Conservation (phyloP, 2,329 filamentous ascomycete species). For the Ophiostoma sp. region DNA sequence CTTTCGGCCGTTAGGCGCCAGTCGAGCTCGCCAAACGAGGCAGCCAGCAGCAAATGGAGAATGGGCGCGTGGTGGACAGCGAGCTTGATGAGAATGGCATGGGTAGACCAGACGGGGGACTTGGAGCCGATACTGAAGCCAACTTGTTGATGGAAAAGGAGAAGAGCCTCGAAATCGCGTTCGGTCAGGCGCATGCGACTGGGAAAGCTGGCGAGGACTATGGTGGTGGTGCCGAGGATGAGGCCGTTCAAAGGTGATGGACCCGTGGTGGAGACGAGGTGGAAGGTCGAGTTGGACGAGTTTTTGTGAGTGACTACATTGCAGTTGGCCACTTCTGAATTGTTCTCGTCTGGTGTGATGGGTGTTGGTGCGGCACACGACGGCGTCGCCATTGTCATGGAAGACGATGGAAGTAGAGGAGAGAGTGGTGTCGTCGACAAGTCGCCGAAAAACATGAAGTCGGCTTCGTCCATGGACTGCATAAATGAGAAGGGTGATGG, state of each 20-base stretch:
- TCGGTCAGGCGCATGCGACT: conserved; percentile 9
- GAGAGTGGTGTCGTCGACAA: background rate
- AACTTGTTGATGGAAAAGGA: conserved; percentile 16
- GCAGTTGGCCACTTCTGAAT: background rate
- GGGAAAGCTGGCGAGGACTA: conserved; percentile 12
- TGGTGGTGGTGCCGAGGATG: conserved; percentile 13
- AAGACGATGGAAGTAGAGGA: background rate
- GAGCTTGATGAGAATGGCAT: conserved; percentile 21
- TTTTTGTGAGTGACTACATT: background rate
- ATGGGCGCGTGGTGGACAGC: conserved; percentile 20
- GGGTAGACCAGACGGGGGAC: conserved; percentile 21
- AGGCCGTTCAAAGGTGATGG: background rate
- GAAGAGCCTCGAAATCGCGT: conserved; percentile 10
- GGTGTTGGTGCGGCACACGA: background rate
- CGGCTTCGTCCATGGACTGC: background rate
- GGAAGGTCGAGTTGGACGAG: background rate
- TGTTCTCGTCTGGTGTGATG: background rate
- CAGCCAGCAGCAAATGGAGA: conserved; percentile 18
- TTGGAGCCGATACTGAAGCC: conserved; percentile 22
- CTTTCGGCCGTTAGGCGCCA: conserved; percentile 3
- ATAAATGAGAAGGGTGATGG: background rate
- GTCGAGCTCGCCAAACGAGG: conserved; percentile 20
- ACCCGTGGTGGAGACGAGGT: background rate
- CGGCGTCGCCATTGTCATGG: background rate
- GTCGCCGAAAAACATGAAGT: background rate